Base-by-base conservation (phyloP, 495 filamentous ascomycete species). In the Beverwykella pulmonaria region DNA sequence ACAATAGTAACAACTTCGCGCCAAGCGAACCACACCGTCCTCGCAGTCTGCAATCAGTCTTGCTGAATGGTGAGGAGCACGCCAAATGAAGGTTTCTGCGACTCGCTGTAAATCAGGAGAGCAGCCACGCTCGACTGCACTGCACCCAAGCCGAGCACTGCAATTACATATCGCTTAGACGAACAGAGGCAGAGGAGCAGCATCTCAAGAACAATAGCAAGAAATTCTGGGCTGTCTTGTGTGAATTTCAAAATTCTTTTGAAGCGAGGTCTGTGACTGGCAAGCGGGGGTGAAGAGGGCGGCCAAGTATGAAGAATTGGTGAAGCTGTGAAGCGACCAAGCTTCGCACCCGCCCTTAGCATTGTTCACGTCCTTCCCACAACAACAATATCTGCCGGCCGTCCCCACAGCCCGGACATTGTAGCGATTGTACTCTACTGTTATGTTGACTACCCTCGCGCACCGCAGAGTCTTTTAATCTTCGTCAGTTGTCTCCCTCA, bases 171-270 rank as follows among this genome's bases (percentile, higher is more conserved):
- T 3, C 26, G 30, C 32, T 14, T 44, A 14, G 8, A 9, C 39
- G 39, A 14, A 14, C 39, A 7, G 39, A 14, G 39, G 39, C 20
- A 34, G 59, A 7, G 39, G 39, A 14, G 39, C 20, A 34, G 59
- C 19, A 34, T 46, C 25, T 25, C 19, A 53, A 61, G 67, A 70
- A 70, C 61, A 70, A 70, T 70, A 65, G 34, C 46, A 70, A 70
- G 59, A 49, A 25, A 29, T 30, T 29, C 17, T 46, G 32, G 46
- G 29, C 44, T 53, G 53, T 59, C 27, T 61, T 27, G 27, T 14
- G 15, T 23, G n/a, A 17, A 48, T 12, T 46, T 20, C 59, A 36
- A 19, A 23, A 27, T 4, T n/a, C n/a, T n/a, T n/a, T 3, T 25
- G 39, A 44, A 14, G 8, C 39, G 39, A 10, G 6, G 6, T 2